Conservation (phyloP, 495 filamentous ascomycete genomes). For the Thozetella sp. region DNA sequence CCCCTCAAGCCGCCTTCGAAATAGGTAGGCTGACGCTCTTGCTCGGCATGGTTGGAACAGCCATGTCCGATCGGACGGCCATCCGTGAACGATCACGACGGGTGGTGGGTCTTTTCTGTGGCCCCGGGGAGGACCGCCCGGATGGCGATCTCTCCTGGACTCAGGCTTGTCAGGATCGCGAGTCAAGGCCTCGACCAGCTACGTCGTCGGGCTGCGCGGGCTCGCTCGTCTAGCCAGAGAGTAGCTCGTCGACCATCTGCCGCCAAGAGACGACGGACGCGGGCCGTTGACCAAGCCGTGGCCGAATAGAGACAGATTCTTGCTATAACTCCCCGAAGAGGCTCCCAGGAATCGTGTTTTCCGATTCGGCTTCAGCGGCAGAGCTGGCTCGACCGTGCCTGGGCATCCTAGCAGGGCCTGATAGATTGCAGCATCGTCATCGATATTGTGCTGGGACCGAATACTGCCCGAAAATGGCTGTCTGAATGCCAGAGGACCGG, state of each 20-base stretch:
- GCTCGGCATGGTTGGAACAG: background rate
- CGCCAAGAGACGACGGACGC: background rate
- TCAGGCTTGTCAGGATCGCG: too few relatives aligned
- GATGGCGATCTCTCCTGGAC: background rate
- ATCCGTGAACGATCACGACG: background rate
- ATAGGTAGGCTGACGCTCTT: background rate
- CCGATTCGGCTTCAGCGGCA: too few relatives aligned
- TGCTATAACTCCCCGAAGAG: too few relatives aligned
- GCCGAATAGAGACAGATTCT: background rate
- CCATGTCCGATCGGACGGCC: background rate
- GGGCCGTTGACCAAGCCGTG: background rate
- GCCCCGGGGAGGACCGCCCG: too few relatives aligned
- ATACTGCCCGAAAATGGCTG: background rate
- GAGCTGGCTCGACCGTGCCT: background rate
- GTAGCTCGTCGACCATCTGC: too few relatives aligned
- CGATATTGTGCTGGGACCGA: constrained; percentile 3
- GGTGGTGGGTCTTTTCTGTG: background rate
- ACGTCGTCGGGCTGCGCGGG: too few relatives aligned
- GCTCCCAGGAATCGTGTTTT: too few relatives aligned
- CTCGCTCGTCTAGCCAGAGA: too few relatives aligned
- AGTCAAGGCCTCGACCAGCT: too few relatives aligned
- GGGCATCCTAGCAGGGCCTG: constrained; percentile 10
- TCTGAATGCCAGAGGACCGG: background rate
- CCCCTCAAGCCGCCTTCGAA: too few relatives aligned
- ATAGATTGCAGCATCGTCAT: constrained; percentile 24